These are phyloP conservation scores for Globisporangium iwayamae DNA, from an alignment of 352 stramenopile genomes.

Conservation along the genomic window DNA sequence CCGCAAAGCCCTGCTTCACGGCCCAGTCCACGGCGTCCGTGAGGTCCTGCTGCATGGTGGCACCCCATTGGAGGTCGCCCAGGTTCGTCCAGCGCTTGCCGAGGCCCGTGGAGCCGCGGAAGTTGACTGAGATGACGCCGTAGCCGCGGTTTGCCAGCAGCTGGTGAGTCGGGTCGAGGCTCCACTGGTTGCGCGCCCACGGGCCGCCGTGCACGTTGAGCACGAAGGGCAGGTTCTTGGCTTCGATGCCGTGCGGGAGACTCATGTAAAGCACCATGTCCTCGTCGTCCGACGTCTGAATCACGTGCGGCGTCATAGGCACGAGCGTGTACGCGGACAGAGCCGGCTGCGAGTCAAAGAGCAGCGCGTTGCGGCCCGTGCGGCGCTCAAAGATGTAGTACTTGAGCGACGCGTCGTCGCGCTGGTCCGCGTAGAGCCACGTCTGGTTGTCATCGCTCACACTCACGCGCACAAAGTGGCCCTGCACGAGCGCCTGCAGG, in stretches of 20 bases:
- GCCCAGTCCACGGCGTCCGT: constrained; percentile 51
- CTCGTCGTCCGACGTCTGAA: constrained; percentile 42
- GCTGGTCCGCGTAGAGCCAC: constrained; percentile 54
- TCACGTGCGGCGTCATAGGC: constrained; percentile 30
- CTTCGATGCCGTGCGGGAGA: constrained; percentile 25
- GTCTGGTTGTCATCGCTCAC: constrained; percentile 44
- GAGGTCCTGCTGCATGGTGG: constrained; percentile 46
- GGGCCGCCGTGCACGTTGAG: constrained; percentile 38
- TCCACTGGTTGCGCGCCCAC: constrained; percentile 33
- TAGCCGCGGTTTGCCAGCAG: constrained; percentile 47
- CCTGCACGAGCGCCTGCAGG: constrained; percentile 14
- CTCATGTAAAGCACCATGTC: constrained; percentile 45
- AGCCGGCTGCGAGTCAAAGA: constrained; percentile 36
- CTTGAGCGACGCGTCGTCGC: constrained; percentile 53
- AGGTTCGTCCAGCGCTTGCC: constrained; percentile 70
- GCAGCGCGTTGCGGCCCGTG: constrained; percentile 24
- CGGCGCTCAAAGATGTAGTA: constrained; percentile 43
- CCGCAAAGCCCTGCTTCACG: constrained; percentile 53
- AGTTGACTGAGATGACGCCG: constrained; percentile 51
- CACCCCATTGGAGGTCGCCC: constrained; percentile 35
- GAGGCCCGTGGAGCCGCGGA: constrained; percentile 62
- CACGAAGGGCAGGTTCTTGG: constrained; percentile 34
- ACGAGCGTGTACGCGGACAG: constrained; percentile 35
- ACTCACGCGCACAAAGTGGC: constrained; percentile 31
- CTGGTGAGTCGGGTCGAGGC: constrained; percentile 31